Evolutionary conservation across 2,329 filamentous ascomycete species (phyloP).

Genomic region (Xylaria arbuscula): DNA sequence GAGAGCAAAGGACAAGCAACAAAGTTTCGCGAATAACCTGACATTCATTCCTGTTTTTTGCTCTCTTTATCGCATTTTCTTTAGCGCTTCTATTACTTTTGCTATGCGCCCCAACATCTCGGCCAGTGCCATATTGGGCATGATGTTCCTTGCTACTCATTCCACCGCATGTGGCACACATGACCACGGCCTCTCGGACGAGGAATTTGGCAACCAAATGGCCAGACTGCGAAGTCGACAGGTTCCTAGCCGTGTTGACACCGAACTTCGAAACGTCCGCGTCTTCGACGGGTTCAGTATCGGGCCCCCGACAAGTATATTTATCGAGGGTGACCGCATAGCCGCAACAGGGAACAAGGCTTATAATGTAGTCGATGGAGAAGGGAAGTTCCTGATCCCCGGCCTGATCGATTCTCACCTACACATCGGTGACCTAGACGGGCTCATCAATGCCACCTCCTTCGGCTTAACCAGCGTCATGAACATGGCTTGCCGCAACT

Average conservation of each 20-base stretch:
- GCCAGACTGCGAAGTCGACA: neutral
- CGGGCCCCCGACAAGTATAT: neutral
- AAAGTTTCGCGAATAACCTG: neutral
- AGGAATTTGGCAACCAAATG: neutral
- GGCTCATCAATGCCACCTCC: neutral
- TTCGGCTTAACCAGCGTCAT: slow-evolving; percentile 2
- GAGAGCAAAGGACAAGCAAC: neutral
- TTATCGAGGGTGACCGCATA: neutral
- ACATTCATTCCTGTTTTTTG: neutral
- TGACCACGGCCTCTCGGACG: neutral
- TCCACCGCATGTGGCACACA: neutral
- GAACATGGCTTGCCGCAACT: neutral
- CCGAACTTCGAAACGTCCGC: neutral
- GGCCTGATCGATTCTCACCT: neutral
- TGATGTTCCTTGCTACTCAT: neutral
- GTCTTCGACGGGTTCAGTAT: neutral
- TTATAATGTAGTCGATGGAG: neutral
- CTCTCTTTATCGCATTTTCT: neutral
- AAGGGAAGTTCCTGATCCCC: slow-evolving; percentile 2
- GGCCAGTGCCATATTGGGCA: neutral
- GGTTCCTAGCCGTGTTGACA: neutral
- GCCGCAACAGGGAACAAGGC: neutral
- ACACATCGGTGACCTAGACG: neutral
- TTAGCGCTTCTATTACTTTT: neutral
- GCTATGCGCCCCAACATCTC: neutral